A percentile compares a stretch with the other conserved stretches of the same genome.
Evolutionary conservation across 768 basidiomycete genomes (phyloP).

Genomic region (Suillus placidus): DNA sequence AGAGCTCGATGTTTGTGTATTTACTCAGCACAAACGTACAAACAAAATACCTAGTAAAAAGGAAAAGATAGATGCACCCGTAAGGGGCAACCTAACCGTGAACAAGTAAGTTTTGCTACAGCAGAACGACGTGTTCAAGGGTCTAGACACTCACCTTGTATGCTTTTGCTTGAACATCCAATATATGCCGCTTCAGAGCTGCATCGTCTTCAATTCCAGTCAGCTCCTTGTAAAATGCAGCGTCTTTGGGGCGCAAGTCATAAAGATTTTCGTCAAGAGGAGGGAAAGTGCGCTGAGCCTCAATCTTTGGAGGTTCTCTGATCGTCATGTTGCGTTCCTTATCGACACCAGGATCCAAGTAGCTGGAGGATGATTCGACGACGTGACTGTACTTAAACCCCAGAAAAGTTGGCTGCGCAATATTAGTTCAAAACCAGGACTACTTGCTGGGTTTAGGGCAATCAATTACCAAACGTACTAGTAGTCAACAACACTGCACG

Average conservation of each 20-base stretch:
- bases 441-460: background rate
- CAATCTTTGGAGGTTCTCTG: background rate
- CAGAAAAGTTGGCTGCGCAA: background rate
- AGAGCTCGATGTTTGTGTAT: background rate
- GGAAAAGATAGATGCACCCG: background rate
- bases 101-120: background rate
- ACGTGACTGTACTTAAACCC: background rate
- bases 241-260: background rate
- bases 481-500: background rate
- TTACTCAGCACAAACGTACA: background rate
- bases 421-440: background rate
- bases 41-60: background rate
- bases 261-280: constrained; percentile 12
- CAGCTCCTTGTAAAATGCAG: constrained; percentile 25
- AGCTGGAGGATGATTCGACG: background rate
- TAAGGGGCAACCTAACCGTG: constrained; percentile 16
- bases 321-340: background rate
- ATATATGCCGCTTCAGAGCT: constrained; percentile 27
- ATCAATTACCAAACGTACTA: background rate
- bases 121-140: background rate
- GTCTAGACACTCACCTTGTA: constrained; percentile 20
- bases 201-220: constrained; percentile 31
- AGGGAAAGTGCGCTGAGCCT: constrained; percentile 1
- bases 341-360: background rate
- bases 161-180: constrained; percentile 29